Evolutionary conservation across 192 early-diverging fungal genomes (phyloP), one percentile per base, ranked within the genome.

Genomic region (Umbelopsis sp.): DNA sequence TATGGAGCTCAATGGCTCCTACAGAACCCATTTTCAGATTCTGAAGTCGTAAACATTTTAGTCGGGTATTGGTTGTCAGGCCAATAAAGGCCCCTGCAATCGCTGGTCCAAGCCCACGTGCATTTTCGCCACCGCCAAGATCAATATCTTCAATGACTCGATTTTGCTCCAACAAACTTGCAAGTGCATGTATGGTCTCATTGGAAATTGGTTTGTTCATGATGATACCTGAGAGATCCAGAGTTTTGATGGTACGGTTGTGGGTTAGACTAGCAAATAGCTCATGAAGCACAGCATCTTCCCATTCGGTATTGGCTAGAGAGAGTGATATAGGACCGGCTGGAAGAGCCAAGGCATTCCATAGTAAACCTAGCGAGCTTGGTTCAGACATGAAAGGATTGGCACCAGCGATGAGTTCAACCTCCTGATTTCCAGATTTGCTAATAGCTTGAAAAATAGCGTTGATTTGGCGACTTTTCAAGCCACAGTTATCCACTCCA

Each of bases 151-250:
- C 56, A 25, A 59, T 50, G 8, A 41, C 52, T 24, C 25, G 69
- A 43, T 56, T 71, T 59, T 47, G 50, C 21, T 38, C 69, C 20
- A 38, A 25, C 38, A 71, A n/a, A 44, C 52, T 34, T 12, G 47
- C 52, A 21, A 71, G 69, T 3, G 50, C 69, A 54, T 71, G 69
- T 4, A 52, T 59, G 17, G 56, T 59, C 56, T 24, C 31, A 59
- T 52, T 26, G 52, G 56, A 62, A 34, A 31, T 2, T 2, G 52
- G 14, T 14, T 34, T 59, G 4, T 38, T 41, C 51, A 59, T 54
- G 16, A 20, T 71, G 51, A 31, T 31, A 34, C 36, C 26, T 4
- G 69, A 71, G 20, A 71, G 41, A 24, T 71, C 69, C 20, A 71
- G 9, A 20, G 26, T 36, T 41, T 71, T 41, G 32, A 71, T 52